These are phyloP conservation scores for Galerina sulciceps DNA, from an alignment of 768 basidiomycete genomes.

Conservation along the genomic window DNA sequence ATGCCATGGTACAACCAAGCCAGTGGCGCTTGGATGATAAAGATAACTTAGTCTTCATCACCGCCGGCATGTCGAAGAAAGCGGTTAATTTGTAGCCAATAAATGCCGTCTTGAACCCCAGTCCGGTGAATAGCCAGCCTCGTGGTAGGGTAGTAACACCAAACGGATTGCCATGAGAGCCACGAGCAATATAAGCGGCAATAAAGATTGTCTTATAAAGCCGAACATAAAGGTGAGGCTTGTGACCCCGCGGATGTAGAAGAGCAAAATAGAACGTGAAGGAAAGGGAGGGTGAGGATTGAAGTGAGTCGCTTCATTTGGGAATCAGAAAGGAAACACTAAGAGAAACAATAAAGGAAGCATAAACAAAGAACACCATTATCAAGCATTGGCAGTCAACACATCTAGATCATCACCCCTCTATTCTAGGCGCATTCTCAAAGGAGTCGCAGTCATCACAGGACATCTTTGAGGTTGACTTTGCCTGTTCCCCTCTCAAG, in stretches of 20 bases:
- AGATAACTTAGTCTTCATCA: constrained; percentile 13
- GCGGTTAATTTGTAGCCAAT: background rate
- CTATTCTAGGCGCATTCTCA: background rate
- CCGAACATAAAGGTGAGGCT: background rate
- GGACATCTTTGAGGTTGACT: constrained; percentile 45
- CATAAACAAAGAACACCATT: no score
- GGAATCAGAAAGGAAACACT: constrained; percentile 5
- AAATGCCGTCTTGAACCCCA: constrained; percentile 2
- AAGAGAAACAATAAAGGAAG: background rate
- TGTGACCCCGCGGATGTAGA: background rate
- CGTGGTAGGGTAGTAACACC: background rate
- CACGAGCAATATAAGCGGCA: background rate
- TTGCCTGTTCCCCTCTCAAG: constrained; percentile 50
- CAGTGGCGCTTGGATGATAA: constrained; percentile 4
- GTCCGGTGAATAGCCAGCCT: background rate
- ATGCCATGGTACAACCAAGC: background rate
- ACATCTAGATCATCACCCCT: no score
- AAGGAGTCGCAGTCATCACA: constrained; percentile 27
- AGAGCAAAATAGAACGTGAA: background rate
- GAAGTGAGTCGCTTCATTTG: constrained; percentile 3
- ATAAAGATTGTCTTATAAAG: background rate
- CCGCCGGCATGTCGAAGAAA: constrained; percentile 16
- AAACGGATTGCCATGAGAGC: background rate
- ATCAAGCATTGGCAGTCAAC: no score
- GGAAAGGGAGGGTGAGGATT: background rate